A percentile compares a stretch with the other conserved stretches of the same genome.
These are phyloP conservation scores for Orobanche coerulescens DNA, from an alignment of 257 asterid genomes.

Conservation along the genomic window DNA sequence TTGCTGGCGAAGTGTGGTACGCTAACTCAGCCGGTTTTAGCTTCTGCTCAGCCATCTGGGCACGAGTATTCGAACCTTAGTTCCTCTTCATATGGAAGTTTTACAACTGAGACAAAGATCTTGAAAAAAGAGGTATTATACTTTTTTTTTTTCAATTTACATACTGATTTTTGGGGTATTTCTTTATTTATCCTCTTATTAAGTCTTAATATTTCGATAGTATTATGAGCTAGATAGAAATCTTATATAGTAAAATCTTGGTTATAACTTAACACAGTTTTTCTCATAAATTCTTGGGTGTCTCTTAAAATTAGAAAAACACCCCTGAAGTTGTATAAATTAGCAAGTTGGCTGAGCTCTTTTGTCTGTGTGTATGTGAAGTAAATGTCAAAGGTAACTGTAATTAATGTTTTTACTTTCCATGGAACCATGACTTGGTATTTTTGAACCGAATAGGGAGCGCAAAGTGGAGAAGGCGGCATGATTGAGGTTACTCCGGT, in stretches of 20 bases:
- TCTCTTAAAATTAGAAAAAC: no score
- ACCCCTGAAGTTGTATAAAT: no score
- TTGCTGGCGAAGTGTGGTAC: constrained; percentile 3
- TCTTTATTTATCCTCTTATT: not conserved
- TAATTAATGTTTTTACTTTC: not conserved
- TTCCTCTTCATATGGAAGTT: constrained; percentile 39
- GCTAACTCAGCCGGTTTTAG: constrained; percentile 15
- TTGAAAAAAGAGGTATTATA: constrained; percentile 55
- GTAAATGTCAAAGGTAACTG: no score
- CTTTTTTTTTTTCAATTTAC: not conserved
- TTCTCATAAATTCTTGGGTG: not conserved
- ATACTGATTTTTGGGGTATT: not conserved
- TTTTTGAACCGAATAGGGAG: constrained; percentile 34
- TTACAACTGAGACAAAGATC: constrained; percentile 34
- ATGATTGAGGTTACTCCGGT: constrained; percentile 39
- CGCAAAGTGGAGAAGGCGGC: constrained; percentile 34
- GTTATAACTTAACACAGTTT: not conserved
- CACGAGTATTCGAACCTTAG: constrained; percentile 18
- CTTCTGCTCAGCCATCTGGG: constrained; percentile 16
- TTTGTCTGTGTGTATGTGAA: no score
- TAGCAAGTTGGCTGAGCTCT: no score
- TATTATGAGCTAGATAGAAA: not conserved
- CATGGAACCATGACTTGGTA: not conserved
- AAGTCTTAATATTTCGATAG: not conserved
- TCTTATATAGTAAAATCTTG: not conserved